phyloP scores from a whole-genome alignment of 2,329 filamentous ascomycete genomes.

The Fusarium algeriense region DNA sequence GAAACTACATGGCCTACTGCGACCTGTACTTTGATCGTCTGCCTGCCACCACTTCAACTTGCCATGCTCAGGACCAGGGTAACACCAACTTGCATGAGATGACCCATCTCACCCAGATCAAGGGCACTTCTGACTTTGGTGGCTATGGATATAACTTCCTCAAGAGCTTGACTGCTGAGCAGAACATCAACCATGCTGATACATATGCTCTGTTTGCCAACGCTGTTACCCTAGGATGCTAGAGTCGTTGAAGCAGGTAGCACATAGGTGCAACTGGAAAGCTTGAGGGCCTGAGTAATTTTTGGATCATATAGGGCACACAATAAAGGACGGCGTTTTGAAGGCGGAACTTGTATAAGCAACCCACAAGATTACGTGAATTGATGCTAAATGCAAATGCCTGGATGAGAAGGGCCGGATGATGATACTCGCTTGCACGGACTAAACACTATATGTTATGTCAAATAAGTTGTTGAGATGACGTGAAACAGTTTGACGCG shows the following conservation, averaged over 20 bases:
- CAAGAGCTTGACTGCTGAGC: constrained; percentile 56
- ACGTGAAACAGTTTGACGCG: neutral
- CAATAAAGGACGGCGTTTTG: neutral
- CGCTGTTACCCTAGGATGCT: constrained; percentile 53
- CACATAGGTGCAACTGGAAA: neutral
- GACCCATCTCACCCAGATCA: constrained; percentile 69
- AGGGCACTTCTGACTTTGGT: constrained; percentile 69
- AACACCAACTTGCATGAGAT: constrained; percentile 75
- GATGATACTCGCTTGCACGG: neutral
- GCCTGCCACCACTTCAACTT: constrained; percentile 60
- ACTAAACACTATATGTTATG: neutral
- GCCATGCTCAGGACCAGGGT: constrained; percentile 74
- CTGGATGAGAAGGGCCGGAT: neutral
- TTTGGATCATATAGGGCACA: neutral
- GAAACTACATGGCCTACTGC: constrained; percentile 72
- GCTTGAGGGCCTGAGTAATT: neutral
- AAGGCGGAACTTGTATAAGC: neutral
- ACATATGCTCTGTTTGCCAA: constrained; percentile 51
- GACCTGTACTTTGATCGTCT: constrained; percentile 69
- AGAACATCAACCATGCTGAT: constrained; percentile 75
- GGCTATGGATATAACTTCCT: constrained; percentile 70
- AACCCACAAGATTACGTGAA: neutral
- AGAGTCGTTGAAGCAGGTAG: neutral
- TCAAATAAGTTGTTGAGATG: neutral
- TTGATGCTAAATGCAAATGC: neutral